Base-by-base conservation (phyloP, 495 filamentous ascomycete genomes). In the Bathelium albidoporum region DNA sequence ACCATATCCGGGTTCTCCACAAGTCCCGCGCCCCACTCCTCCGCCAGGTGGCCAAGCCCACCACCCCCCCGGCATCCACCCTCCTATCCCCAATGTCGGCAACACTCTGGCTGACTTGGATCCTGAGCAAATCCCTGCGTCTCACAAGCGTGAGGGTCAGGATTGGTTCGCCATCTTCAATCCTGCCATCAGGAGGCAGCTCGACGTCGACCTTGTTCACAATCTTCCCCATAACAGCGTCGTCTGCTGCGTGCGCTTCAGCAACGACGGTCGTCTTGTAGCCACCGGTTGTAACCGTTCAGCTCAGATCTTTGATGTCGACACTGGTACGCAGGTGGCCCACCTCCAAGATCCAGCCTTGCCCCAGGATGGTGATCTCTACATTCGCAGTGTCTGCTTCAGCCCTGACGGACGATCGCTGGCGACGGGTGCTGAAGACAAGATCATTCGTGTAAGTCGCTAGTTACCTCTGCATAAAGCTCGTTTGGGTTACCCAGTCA, bases 51-150 rank as follows among this genome's bases (percentile, higher is more conserved):
- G 74, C 73, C 75, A 75, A 63, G 78, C 74, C 68, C 62, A 63
- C 44, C 68, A 71, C n/a, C 61, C 70, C 1, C 28, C 64, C 18
- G 63, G 60, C 12, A 71, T 59, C 49, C 71, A 65, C 66, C 65
- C 66, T 43, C 64, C 65, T 44, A 78, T 82, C 67, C 81, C 80
- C 62, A 80, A 82, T 55, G 85, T 87, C 29, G 87, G 85, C 45
- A 97, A 96, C 73, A 84, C 85, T 67, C 82, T 98, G 20, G 89
- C 89, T 61, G 93, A 97, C 66, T 81, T 96, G 66, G 91, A 96
- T 68, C 83, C 85, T 9, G 91, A 96, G 60, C 84, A 87, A 36
- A 76, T 97, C 32, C 91, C 91, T 31, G 80, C 86, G 1, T 84
- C 89, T 59, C 85, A 91, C 62, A 76, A 76, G 65, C 70, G 69